Evolutionary conservation across 495 filamentous ascomycete species (phyloP).

Genomic region (Hypoxylon fragiforme): DNA sequence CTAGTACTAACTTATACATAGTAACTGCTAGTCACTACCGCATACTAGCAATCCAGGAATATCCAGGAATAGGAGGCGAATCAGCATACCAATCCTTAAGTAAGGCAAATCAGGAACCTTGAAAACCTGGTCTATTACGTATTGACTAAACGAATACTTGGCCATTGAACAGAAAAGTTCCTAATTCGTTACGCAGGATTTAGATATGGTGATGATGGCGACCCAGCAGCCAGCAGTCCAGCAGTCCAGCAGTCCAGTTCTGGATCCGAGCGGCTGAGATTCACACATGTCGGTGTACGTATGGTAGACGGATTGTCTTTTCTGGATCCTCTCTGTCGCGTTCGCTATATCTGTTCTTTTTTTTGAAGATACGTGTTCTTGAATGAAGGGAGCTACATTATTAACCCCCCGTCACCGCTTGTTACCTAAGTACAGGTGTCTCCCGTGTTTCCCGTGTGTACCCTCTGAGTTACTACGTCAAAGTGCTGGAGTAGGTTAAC

Average conservation of each 20-base stretch:
- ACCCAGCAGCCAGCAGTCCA: not conserved
- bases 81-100: not conserved
- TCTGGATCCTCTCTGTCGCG: slow-evolving; percentile 1
- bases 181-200: slow-evolving; percentile 1
- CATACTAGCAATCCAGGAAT: too few relatives aligned
- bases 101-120: slow-evolving; percentile 13
- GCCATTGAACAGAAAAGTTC: not conserved
- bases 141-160: slow-evolving; percentile 7
- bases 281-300: slow-evolving; percentile 22
- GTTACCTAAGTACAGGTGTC: slow-evolving; percentile 7
- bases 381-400: not conserved
- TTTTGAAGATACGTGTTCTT: slow-evolving; percentile 6
- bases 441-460: too few relatives aligned
- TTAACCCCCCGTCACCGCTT: slow-evolving; percentile 27
- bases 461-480: too few relatives aligned
- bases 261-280: slow-evolving; percentile 3
- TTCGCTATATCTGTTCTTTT: slow-evolving; percentile 6
- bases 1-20: too few relatives aligned
- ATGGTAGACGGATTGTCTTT: not conserved
- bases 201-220: slow-evolving; percentile 1
- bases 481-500: too few relatives aligned
- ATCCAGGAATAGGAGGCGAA: slow-evolving; percentile 1
- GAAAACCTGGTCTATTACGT: slow-evolving; percentile 17
- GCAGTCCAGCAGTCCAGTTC: too few relatives aligned
- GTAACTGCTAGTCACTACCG: not conserved